Evolutionary conservation across 192 early-diverging fungal species (phyloP).

Genomic region (Dispira parvispora): DNA sequence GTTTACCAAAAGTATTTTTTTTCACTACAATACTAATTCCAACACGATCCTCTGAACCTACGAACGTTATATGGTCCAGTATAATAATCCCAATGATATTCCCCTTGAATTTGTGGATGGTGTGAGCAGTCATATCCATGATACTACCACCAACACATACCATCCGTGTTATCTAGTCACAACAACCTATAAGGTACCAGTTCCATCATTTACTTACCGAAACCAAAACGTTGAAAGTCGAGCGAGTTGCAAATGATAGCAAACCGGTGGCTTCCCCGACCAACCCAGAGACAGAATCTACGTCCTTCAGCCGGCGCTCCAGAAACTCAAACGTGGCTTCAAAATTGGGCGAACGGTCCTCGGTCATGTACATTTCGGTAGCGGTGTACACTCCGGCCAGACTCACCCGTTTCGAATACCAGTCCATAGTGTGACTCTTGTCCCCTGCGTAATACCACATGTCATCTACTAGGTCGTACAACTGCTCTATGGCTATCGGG

Average conservation of each 20-base stretch:
- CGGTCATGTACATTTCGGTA: slow-evolving; percentile 85
- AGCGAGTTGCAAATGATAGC: slow-evolving; percentile 4
- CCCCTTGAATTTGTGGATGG: too few relatives aligned
- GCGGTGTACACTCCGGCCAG: slow-evolving; percentile 74
- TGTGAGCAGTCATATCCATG: too few relatives aligned
- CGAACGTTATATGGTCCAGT: too few relatives aligned
- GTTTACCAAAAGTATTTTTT: too few relatives aligned
- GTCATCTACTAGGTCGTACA: slow-evolving; percentile 58
- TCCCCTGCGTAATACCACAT: slow-evolving; percentile 85
- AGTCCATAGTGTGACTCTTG: slow-evolving; percentile 62
- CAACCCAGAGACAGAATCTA: slow-evolving; percentile 36
- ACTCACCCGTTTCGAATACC: slow-evolving; percentile 68
- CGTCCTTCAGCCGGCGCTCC: slow-evolving; percentile 57
- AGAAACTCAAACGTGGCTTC: slow-evolving; percentile 62
- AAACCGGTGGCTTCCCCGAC: slow-evolving; percentile 20
- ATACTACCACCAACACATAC: too few relatives aligned
- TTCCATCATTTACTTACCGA: slow-evolving; percentile 9
- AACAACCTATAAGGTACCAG: too few relatives aligned
- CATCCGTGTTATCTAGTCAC: too few relatives aligned
- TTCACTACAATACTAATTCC: too few relatives aligned
- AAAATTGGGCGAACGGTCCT: slow-evolving; percentile 61
- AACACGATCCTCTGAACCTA: too few relatives aligned
- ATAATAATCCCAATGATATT: too few relatives aligned
- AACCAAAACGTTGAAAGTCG: neutral
- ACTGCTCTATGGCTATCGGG: slow-evolving; percentile 41